Base-by-base conservation (phyloP, 495 filamentous ascomycete genomes). In the Pseudomonodictys pantanalensis region DNA sequence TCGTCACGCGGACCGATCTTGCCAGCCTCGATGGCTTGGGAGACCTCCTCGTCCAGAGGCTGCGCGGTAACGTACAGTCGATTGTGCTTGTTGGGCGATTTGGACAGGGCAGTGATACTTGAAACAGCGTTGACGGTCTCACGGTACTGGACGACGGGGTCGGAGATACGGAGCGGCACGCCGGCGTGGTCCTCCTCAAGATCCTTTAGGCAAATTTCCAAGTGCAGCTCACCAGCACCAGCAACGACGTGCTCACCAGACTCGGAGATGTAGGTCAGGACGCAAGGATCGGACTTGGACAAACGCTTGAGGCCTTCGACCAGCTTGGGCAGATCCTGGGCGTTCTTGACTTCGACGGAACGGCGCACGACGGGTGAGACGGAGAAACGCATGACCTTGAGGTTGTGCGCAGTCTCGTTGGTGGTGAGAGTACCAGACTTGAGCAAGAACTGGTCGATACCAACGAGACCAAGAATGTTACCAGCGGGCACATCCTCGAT, bases 331-430 rank as follows among this genome's bases (percentile, higher is more conserved):
- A 99, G 85, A 84, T 99, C 93, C 77, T 92, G 89, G 76, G 95
- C 95, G 78, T 99, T 99, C 89, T 97, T 97, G 81, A 97, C 93
- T 79, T 97, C 91, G 68, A 99, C 93, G 75, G 95, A 96, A 65
- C 93, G 92, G 78, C 85, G 93, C 67, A 99, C 95, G 77, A 99
- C 93, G 73, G 93, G 93, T 38, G 93, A 97, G 73, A 99, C 93
- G 70, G 93, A 99, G 89, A 99, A 99, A 81, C 95, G 96, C 93
- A 99, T 99, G 78, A 99, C 93, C 86, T 97, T 99, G 67, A 99
- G 78, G 85, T 99, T 99, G 87, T 99, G 93, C 69, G 93, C 93
- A 60, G 92, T 92, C 62, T 99, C 93, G 71, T 84, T 85, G 72
- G 95, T 99, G 76, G 91, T 95, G 64, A 99, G 86, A 66, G 93